phyloP scores from a whole-genome alignment of 192 early-diverging fungal genomes.

The Dispira simplex region DNA sequence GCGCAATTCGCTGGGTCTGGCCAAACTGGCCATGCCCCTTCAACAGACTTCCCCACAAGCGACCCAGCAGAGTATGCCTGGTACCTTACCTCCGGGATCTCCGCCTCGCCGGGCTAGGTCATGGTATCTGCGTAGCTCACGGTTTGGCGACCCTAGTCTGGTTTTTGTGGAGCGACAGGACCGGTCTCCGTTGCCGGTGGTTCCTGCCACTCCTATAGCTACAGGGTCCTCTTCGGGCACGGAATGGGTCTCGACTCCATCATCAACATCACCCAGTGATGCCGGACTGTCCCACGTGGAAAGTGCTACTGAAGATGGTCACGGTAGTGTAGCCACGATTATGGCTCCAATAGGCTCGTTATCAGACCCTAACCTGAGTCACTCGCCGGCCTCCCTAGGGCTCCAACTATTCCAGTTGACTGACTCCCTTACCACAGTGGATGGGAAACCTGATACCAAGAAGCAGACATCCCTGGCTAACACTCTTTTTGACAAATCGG shows the following conservation, averaged over 20 bases:
- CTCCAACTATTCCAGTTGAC: not conserved
- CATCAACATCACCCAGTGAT: too few relatives aligned
- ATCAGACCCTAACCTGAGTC: not conserved
- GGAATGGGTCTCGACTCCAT: too few relatives aligned
- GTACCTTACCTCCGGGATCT: not conserved
- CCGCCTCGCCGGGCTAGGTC: not conserved
- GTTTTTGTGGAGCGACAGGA: not conserved
- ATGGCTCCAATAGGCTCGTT: not conserved
- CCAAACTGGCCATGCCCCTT: not conserved
- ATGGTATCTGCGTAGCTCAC: constrained; percentile 1
- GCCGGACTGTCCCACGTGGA: too few relatives aligned
- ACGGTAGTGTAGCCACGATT: not conserved
- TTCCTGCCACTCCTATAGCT: too few relatives aligned
- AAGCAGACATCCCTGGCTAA: too few relatives aligned
- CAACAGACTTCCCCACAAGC: not conserved
- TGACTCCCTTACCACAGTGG: not conserved
- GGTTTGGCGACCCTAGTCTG: not conserved
- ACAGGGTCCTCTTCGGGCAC: too few relatives aligned
- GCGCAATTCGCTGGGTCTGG: not conserved
- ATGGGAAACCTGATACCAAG: not conserved
- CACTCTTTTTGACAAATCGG: too few relatives aligned
- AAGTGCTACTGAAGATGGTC: not conserved
- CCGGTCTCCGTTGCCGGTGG: not conserved
- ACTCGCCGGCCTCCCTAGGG: not conserved
- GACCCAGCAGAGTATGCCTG: not conserved